Base-by-base conservation (phyloP, 768 basidiomycete species). In the Pleurotus eryngii region DNA sequence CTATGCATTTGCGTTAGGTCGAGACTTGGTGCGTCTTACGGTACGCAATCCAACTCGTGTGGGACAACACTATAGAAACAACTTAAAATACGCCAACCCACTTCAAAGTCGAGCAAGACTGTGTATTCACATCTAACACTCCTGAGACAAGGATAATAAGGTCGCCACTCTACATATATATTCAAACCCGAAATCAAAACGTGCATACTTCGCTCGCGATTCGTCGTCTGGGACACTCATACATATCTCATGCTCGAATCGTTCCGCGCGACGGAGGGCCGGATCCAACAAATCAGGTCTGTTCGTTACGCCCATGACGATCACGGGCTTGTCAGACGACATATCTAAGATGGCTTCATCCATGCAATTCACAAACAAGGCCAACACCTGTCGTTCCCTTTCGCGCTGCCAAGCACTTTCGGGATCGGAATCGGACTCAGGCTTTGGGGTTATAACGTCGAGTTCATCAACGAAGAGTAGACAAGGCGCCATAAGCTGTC, bases 281-380 rank as follows among this genome's bases (percentile, higher is more conserved):
- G 95, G 85, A 69, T 99, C 97, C 5, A 98, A 79, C 5, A 95
- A 90, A 67, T 98, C 97, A 1, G 93, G 95, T 22, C 95, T 81
- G 70, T 99, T 99, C 0, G 96, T 98, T 2, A 96, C 96, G 5
- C 94, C 94, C 60, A 98, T 95, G 6, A 99, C 91, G 46, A 98
- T 85, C 15, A 99, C 87, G 0, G 95, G 90, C 65, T 89, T 94
- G 67, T 92, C 92, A 92, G 91, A 95, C 20, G 95, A 89, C 73
- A 98, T 80, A 62, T 98, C 96, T 98, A 48, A 37, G 20, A 12
- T 27, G 14, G 30, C 30, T 47, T 35, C 96, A 70, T 99, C 97
- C 92, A 98, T 97, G 75, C 96, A 98, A 0, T 95, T 98, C 56
- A 98, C 72, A 61, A 99, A 91, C 69, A 98, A 96, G 0, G 96